Base-by-base conservation (phyloP, 805 yeast species). In the Schizosaccharomyces osmophilus region DNA sequence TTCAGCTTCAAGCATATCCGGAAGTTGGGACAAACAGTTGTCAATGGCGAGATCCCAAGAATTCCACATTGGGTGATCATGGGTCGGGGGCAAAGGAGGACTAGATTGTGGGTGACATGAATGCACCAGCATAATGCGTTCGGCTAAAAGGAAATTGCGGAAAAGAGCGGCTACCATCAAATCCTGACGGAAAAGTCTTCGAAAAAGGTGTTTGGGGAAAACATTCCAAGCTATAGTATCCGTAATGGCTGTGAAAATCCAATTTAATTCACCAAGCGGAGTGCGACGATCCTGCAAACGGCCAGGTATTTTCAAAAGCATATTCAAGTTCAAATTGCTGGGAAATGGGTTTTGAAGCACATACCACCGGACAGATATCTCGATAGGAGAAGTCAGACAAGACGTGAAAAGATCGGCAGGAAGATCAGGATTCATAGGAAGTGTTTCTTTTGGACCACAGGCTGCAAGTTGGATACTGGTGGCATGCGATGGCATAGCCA, bases 211-310 rank as follows among this genome's bases (percentile, higher is more conserved):
- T 64, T 95, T 77, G 2, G 95, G 87, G 45, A 93, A 73, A 2
- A 89, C 80, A 0, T 95, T 87, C 97, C 97, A 93, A 1, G 98
- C 98, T 61, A 93, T 90, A 0, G 97, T 90, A 71, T 93, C 98
- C 2, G 97, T 90, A 48, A 93, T 87, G 1, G 98, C 97, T 1
- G 97, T 93, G 72, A 90, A 93, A 42, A 93, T 90, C 97, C 97
- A 93, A 70, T 87, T 88, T 62, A 93, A 77, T 69, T 93, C 98
- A 43, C 98, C 98, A 55, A 93, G 73, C 0, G 97, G 97, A 0
- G 97, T 93, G 64, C 96, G 77, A 68, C 97, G 78, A 69, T 93
- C 98, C 2, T 95, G 85, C 59, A 88, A 74, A 64, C 85, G 83
- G 1, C 97, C 97, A 0, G 97, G 97, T 17, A 90, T 86, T 43